These are phyloP conservation scores for Cornus controversa DNA, from an alignment of 148 eudicot species.

Conservation along the genomic window DNA sequence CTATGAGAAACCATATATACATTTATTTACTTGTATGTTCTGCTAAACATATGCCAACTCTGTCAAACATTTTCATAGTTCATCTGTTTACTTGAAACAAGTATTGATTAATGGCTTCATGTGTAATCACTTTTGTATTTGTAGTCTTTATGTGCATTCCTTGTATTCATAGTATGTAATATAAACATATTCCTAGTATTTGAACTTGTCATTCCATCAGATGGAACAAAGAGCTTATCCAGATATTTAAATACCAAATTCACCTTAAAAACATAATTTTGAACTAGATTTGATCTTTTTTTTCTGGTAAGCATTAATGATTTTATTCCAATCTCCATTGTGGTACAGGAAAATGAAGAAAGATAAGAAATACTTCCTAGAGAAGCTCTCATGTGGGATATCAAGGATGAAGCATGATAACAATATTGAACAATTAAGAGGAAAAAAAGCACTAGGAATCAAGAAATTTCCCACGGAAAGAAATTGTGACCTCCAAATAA, in stretches of 20 bases:
- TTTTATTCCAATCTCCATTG: neutral
- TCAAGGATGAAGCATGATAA: slow-evolving; percentile 29
- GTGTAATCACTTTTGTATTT: neutral
- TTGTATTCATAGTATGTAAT: neutral
- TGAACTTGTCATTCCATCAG: neutral
- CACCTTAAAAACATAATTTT: neutral
- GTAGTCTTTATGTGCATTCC: neutral
- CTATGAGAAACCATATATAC: too few relatives aligned
- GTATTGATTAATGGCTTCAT: neutral
- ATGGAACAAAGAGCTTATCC: neutral
- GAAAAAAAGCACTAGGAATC: slow-evolving; percentile 16
- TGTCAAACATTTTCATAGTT: too few relatives aligned
- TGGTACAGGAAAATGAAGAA: slow-evolving; percentile 34
- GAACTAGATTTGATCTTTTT: too few relatives aligned
- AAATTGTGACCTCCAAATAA: neutral
- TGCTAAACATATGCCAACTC: neutral
- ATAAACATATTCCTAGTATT: neutral
- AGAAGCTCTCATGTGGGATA: slow-evolving; percentile 33
- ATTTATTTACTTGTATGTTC: too few relatives aligned
- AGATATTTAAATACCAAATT: too few relatives aligned
- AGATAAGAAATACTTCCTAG: slow-evolving; percentile 30
- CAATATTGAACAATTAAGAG: slow-evolving; percentile 23
- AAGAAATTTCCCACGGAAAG: neutral
- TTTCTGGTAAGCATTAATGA: too few relatives aligned
- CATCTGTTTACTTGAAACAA: neutral